These are phyloP conservation scores for Ascochyta rabiei DNA, from an alignment of 2,329 filamentous ascomycete genomes.

Conservation along the genomic window DNA sequence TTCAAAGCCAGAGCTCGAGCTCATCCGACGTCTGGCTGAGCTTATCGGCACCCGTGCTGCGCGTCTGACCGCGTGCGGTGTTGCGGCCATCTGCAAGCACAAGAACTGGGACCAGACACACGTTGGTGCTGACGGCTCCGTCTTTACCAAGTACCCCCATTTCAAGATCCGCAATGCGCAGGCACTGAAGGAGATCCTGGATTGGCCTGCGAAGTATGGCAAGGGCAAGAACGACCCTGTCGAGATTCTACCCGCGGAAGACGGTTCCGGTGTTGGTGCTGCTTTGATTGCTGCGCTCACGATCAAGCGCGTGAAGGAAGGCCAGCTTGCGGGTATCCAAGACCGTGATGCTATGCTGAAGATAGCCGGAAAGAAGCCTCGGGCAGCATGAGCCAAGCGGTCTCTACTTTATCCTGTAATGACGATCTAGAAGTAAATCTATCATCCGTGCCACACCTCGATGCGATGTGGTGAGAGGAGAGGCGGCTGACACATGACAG, in stretches of 20 bases:
- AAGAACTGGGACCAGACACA: constrained; percentile 88
- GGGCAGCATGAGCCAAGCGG: neutral
- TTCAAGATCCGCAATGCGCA: constrained; percentile 92
- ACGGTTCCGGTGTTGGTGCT: constrained; percentile 95
- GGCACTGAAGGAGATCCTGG: constrained; percentile 91
- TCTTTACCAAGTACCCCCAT: constrained; percentile 99
- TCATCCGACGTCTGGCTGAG: constrained; percentile 87
- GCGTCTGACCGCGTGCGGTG: constrained; percentile 89
- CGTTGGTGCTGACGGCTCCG: constrained; percentile 94
- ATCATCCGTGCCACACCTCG: neutral
- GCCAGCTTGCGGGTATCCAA: constrained; percentile 64
- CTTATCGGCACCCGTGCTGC: constrained; percentile 94
- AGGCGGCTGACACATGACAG: neutral
- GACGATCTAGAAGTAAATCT: constrained; percentile 7
- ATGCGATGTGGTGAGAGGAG: constrained; percentile 1
- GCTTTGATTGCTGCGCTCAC: constrained; percentile 85
- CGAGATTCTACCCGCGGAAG: constrained; percentile 86
- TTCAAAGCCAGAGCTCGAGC: constrained; percentile 80
- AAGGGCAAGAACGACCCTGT: constrained; percentile 73
- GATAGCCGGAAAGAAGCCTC: constrained; percentile 25
- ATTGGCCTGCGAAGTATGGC: constrained; percentile 82
- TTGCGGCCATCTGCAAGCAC: constrained; percentile 96
- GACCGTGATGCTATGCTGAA: constrained; percentile 55
- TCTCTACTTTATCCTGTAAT: neutral
- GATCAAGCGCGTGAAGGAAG: constrained; percentile 65